Evolutionary conservation across 345 rosid genomes (phyloP), one percentile per base, ranked within the genome.

Genomic region (Hibiscus tridactylites): DNA sequence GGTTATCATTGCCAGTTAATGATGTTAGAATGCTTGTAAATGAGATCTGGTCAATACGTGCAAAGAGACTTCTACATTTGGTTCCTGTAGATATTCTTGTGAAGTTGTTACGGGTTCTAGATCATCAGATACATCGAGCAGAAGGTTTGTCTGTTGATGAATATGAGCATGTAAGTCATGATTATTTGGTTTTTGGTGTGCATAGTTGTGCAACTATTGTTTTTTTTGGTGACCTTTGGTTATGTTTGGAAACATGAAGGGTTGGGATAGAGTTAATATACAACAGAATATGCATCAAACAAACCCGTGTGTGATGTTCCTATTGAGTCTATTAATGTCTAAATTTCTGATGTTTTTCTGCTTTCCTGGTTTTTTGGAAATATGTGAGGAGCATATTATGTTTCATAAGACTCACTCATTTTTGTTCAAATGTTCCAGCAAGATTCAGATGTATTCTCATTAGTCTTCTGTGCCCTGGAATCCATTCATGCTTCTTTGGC

Each of bases 91-190:
- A 92, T 82, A 79, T 83, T 79, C 90, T 95, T 70, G 83, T 90
- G 61, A 88, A 87, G 77, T 75, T 89, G 65, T 79, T 95, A 71
- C 84, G 73, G 78, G 84, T 89, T 74, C 85, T 95, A 37, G 99
- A 95, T 84, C 90, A 87, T 82, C 99, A 95, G 80, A 95, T 95
- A 79, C 99, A 95, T 84, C 89, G 91, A 73, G 99, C 98, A 69
- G 98, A 92, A 81, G 99, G 99, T 71, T 83, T 92, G 72, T 88
- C 97, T 10, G 60, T 92, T 46, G 81, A 79, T 77, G 88, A 83
- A 66, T 88, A 68, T 75, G 94, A 92, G 50, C 85, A 83, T 78
- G 99, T 95, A 80, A 87, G 88, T 86, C 73, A 62, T 60, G 35
- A 24, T 62, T 57, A 6, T 68, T 60, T 52, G 28, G 12, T 39